Percentiles rank a stretch among this genome's conserved stretches.
These are phyloP conservation scores for Canavalia gladiata DNA, from an alignment of 306 rosid species.

Conservation along the genomic window DNA sequence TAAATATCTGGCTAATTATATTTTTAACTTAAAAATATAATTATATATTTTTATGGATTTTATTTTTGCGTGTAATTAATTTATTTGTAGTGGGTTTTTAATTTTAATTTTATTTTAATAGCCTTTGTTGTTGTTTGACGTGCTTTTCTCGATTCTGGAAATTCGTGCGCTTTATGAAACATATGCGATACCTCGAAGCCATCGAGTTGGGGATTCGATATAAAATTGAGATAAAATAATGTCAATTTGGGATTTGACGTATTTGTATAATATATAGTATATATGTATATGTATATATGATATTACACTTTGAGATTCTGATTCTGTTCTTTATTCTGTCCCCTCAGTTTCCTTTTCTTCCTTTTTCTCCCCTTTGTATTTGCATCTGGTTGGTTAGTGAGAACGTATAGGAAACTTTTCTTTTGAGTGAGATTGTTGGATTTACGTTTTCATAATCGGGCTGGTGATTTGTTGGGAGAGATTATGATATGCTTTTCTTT, in stretches of 20 bases:
- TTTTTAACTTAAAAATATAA: neutral
- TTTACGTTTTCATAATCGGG: constrained; percentile 32
- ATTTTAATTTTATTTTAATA: neutral
- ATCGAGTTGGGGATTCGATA: constrained; percentile 43
- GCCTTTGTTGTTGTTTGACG: constrained; percentile 29
- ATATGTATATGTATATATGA: too few species aligned
- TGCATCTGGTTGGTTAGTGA: constrained; percentile 42
- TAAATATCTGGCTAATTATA: neutral
- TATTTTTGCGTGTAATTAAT: neutral
- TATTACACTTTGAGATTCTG: constrained; percentile 35
- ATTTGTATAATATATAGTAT: constrained; percentile 4
- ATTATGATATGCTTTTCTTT: neutral
- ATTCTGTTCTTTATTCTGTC: constrained; percentile 33
- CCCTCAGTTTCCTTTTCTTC: neutral
- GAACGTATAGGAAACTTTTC: neutral
- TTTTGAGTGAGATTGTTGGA: neutral
- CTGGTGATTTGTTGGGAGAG: constrained; percentile 32
- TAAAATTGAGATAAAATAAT: constrained; percentile 30
- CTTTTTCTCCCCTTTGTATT: neutral
- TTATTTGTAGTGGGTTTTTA: neutral
- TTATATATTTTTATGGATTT: neutral
- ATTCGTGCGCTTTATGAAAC: constrained; percentile 41
- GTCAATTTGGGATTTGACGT: constrained; percentile 43
- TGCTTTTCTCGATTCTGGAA: constrained; percentile 43
- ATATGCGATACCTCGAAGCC: constrained; percentile 47